Conservation (phyloP, 306 rosid species). For the Corylus avellana region DNA sequence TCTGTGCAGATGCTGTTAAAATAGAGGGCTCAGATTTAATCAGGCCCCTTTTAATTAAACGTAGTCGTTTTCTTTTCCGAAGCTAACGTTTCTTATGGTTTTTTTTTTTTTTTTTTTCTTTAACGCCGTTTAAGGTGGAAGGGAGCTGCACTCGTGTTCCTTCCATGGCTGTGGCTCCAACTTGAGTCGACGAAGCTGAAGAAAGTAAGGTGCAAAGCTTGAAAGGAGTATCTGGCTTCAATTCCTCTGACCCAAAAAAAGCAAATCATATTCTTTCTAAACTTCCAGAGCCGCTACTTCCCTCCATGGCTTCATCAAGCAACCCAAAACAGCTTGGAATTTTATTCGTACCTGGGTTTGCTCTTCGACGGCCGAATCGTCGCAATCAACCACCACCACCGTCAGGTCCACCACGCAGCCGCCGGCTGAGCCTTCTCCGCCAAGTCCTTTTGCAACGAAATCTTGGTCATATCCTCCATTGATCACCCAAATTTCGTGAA, state of each 20-base stretch:
- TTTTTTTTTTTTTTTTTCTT: no score
- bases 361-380: conserved; percentile 67
- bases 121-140: no score
- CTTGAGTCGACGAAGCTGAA: conserved; percentile 38
- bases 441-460: conserved; percentile 92
- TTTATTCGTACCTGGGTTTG: conserved; percentile 55
- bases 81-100: no score
- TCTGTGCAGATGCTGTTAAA: no score
- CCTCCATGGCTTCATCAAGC: conserved; percentile 51
- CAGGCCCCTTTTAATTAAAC: no score
- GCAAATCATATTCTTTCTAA: conserved; percentile 51
- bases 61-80: no score
- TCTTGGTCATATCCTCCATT: conserved; percentile 76
- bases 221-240: conserved; percentile 80
- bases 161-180: no score
- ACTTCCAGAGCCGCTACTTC: conserved; percentile 29
- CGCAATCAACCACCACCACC: conserved; percentile 80
- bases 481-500: conserved; percentile 85
- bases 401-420: conserved; percentile 15
- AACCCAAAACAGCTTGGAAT: conserved; percentile 39
- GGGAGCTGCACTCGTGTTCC: no score
- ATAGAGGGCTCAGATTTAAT: no score
- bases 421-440: conserved; percentile 54
- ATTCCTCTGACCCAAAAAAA: conserved; percentile 53
- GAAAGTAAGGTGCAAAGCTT: conserved; percentile 56